Conservation (phyloP, 495 filamentous ascomycete genomes). For the Cercophora samala region DNA sequence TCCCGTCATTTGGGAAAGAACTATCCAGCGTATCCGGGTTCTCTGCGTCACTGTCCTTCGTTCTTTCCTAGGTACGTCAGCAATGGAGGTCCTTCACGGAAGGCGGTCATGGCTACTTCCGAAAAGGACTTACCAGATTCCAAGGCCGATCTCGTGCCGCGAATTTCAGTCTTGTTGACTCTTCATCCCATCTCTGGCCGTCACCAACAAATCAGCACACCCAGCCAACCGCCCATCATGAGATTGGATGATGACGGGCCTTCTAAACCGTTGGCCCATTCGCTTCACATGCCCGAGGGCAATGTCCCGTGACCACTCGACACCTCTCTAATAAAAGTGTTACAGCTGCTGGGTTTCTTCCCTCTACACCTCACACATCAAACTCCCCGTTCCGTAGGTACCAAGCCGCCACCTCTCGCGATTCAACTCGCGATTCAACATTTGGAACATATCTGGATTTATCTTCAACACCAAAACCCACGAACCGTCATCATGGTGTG, state of each 20-base stretch:
- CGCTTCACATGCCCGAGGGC: background rate
- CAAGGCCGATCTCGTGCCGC: too few species aligned
- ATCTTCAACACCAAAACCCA: background rate
- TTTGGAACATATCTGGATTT: background rate
- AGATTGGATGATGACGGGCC: background rate
- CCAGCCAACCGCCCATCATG: background rate
- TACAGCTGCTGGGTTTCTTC: background rate
- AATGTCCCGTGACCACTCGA: background rate
- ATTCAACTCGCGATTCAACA: background rate
- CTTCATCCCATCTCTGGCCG: background rate
- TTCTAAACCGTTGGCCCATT: background rate
- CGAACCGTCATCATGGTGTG: background rate
- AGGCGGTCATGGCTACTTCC: too few species aligned
- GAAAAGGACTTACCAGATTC: too few species aligned
- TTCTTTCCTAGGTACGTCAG: too few species aligned
- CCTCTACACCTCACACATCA: background rate
- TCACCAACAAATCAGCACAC: background rate
- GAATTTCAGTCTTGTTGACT: background rate
- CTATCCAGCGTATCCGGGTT: too few species aligned
- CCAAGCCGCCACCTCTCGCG: background rate
- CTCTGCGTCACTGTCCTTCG: too few species aligned
- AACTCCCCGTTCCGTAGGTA: background rate
- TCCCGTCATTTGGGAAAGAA: too few species aligned
- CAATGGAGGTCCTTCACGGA: too few species aligned
- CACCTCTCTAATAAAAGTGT: background rate